Conservation (phyloP, 2,329 filamentous ascomycete species). For the Cadophora gregata region DNA sequence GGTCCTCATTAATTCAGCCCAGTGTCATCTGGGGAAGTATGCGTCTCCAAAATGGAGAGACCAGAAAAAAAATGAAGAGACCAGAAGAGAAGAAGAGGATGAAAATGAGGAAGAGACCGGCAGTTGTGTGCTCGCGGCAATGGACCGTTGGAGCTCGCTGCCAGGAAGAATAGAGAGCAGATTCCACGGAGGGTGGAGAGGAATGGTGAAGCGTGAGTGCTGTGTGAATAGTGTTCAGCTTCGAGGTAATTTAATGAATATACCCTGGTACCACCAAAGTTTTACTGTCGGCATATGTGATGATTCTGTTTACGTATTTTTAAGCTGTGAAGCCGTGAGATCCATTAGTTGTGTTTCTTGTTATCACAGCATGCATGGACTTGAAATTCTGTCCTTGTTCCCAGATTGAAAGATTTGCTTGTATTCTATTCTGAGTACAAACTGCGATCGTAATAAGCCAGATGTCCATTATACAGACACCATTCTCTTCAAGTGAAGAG, state of each 20-base stretch:
- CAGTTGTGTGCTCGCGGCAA: slow-evolving; percentile 36
- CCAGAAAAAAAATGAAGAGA: slow-evolving; percentile 29
- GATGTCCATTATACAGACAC: too few relatives aligned
- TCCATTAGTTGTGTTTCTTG: too few relatives aligned
- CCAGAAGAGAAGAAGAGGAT: slow-evolving; percentile 19
- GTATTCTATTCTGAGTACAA: not conserved
- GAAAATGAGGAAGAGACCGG: slow-evolving; percentile 15
- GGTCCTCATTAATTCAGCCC: slow-evolving; percentile 37
- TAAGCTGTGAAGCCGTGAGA: too few relatives aligned
- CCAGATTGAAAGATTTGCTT: not conserved
- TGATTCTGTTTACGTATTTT: too few relatives aligned
- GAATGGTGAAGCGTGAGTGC: not conserved
- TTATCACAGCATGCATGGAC: too few relatives aligned
- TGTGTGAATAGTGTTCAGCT: not conserved
- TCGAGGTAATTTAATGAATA: not conserved
- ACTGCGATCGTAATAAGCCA: too few relatives aligned
- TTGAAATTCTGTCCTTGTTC: too few relatives aligned
- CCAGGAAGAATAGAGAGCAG: slow-evolving; percentile 23
- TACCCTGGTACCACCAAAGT: not conserved
- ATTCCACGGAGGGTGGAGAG: slow-evolving; percentile 17
- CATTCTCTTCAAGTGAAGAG: too few relatives aligned
- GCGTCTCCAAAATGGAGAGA: slow-evolving; percentile 31
- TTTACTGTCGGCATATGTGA: not conserved
- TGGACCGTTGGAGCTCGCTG: slow-evolving; percentile 37
- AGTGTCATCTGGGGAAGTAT: slow-evolving; percentile 30